Conservation (phyloP, 129 eudicot species). For the sunflower (Helianthus annuus) region HanXRQr2.0-SUNRISE NC_035434.2:142566049-142566548, state of each 20-base stretch:
- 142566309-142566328: too few species aligned
- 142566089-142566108: neutral
- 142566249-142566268: too few species aligned
- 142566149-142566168: neutral
- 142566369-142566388: neutral
- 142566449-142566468: conserved; percentile 7
- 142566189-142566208: too few species aligned
- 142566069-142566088: too few species aligned
- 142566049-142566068: too few species aligned
- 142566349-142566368: neutral
- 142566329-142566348: too few species aligned
- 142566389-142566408: neutral
- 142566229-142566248: too few species aligned
- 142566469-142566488: conserved; percentile 1
- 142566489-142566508: conserved; percentile 12
- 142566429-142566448: too few species aligned
- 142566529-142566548: conserved; percentile 7
- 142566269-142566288: too few species aligned
- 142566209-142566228: too few species aligned
- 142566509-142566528: neutral
- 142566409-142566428: neutral
- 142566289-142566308: too few species aligned
- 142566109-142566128: too few species aligned
- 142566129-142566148: neutral
- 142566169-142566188: neutral